Evolutionary conservation across 768 basidiomycete genomes (phyloP), one percentile per base, ranked within the genome.

Genomic region (Macrolepiota albuminosa): DNA sequence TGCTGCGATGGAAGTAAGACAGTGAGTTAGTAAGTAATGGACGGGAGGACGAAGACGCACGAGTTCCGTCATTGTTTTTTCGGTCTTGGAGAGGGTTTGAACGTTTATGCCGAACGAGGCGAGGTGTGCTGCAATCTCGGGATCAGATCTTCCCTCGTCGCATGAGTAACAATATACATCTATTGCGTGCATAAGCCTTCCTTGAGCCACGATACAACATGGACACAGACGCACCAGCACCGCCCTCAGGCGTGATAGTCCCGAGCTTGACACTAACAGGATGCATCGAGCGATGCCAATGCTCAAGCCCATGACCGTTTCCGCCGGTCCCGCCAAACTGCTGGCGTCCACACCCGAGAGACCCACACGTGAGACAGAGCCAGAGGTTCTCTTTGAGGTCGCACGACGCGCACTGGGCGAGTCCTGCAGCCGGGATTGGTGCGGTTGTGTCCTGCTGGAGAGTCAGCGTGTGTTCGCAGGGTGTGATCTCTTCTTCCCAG

Each of bases 61-160:
- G 63, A 99, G 79, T 69, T 99, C 96, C 0, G 95, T 97, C 87
- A 97, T 92, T 58, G 86, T 93, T 75, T 97, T 98, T 71, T 97
- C 94, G 0, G 95, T 98, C 75, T 98, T 98, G 6, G 75, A 87
- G 68, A 91, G 87, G 0, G 80, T 82, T 40, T 82, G 79, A 1
- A 98, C 85, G 61, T 93, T 88, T 71, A 99, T 96, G 0, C 93
- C 95, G 61, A 98, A 97, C 26, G 81, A 81, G 0, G 83, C 72
- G 3, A 98, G 81, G 73, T 98, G 96, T 0, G 68, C 61, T 0
- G 84, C 77, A 10, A 98, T 72, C 7, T 89, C 84, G 0, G 88
- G 91, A 68, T 97, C 93, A 5, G 87, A 68, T 66, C 82, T 87
- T 1, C 90, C 79, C 63, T 98, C 95, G 64, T 96, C 82, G 70